These are phyloP conservation scores for Agaricales sp. DNA, from an alignment of 1,284 basidiomycete species.

Conservation along the genomic window DNA sequence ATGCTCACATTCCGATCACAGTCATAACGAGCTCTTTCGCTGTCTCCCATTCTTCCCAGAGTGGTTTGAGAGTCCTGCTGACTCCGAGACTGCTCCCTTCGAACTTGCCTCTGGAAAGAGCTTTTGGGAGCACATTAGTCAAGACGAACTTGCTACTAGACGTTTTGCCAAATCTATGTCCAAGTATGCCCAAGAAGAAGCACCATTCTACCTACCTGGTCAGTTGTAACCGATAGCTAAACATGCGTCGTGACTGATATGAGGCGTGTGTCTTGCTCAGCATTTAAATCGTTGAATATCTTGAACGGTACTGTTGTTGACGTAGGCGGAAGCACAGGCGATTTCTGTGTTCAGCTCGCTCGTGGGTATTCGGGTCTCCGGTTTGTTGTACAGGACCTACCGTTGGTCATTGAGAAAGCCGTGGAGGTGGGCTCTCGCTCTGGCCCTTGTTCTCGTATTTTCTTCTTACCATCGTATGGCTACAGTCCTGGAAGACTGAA, in stretches of 20 bases:
- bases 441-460: not conserved
- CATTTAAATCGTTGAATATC: not conserved
- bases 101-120: not conserved
- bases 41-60: no score
- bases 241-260: not conserved
- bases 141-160: not conserved
- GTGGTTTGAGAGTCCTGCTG: not conserved
- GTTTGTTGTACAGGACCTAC: constrained; percentile 2
- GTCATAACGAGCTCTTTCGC: no score
- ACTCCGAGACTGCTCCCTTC: not conserved
- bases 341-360: not conserved
- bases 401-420: not conserved
- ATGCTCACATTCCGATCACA: no score
- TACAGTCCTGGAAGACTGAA: not conserved
- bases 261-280: not conserved
- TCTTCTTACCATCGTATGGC: not conserved
- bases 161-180: not conserved
- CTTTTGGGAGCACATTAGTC: not conserved
- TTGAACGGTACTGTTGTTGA: not conserved
- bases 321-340: not conserved
- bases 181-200: not conserved
- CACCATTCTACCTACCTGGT: not conserved
- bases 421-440: not conserved
- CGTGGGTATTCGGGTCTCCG: not conserved
- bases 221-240: not conserved